phyloP scores from a whole-genome alignment of 495 filamentous ascomycete genomes.

The Hapsidospora chrysogenum region DNA sequence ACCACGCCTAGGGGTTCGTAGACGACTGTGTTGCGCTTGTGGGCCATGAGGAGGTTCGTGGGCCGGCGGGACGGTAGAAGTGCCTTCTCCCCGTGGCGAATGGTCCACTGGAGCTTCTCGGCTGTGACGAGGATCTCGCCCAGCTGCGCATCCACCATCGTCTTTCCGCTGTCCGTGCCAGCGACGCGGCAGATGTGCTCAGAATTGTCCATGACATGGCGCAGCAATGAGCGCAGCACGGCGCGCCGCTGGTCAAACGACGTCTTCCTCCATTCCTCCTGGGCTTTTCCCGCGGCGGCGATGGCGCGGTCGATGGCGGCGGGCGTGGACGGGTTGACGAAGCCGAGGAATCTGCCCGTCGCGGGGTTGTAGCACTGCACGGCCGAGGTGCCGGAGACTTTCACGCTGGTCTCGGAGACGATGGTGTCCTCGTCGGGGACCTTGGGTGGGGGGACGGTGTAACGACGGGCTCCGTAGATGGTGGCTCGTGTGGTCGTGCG shows the following conservation, averaged over 20 bases:
- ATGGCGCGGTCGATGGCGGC: conserved; percentile 72
- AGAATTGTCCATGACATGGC: conserved; percentile 77
- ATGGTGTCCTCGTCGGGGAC: conserved; percentile 21
- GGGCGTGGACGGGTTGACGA: conserved; percentile 59
- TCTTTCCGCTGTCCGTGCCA: conserved; percentile 95
- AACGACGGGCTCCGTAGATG: conserved; percentile 17
- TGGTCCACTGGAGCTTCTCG: conserved; percentile 90
- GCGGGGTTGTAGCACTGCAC: conserved; percentile 87
- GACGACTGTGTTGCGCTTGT: conserved; percentile 80
- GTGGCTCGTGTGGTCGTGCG: conserved; percentile 9
- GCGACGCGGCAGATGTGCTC: conserved; percentile 71
- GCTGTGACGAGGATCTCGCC: conserved; percentile 88
- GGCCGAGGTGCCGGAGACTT: conserved; percentile 35
- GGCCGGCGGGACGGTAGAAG: conserved; percentile 55
- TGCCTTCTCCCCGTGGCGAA: conserved; percentile 77
- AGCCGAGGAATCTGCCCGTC: conserved; percentile 67
- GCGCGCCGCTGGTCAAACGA: conserved; percentile 60
- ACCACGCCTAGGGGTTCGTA: conserved; percentile 93
- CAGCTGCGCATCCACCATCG: conserved; percentile 79
- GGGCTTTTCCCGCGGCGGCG: conserved; percentile 53
- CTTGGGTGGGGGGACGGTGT: conserved; percentile 21
- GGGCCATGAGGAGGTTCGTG: conserved; percentile 78
- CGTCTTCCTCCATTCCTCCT: conserved; percentile 65
- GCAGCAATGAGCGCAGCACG: conserved; percentile 68
- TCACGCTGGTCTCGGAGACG: conserved; percentile 43